Percentiles rank a stretch among this genome's conserved stretches.
These are phyloP conservation scores for Pyrus communis DNA, from an alignment of 306 rosid genomes.

Conservation along the genomic window DNA sequence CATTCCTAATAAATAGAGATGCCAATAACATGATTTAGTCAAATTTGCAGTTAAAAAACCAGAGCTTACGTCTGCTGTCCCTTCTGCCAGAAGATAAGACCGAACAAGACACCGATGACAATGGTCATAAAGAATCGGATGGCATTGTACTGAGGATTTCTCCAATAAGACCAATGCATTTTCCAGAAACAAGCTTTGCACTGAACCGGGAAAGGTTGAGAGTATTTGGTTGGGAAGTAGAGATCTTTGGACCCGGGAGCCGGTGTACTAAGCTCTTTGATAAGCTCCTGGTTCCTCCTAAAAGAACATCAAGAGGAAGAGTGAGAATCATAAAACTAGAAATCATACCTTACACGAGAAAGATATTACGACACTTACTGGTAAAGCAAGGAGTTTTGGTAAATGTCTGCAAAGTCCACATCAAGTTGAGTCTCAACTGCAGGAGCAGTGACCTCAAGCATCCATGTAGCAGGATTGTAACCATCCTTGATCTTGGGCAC, in stretches of 20 bases:
- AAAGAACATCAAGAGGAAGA: background rate
- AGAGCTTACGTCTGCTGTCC: conserved; percentile 32
- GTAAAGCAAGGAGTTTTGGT: conserved; percentile 30
- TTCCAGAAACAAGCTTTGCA: conserved; percentile 51
- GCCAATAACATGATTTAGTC: background rate
- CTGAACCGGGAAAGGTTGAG: conserved; percentile 30
- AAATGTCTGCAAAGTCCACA: conserved; percentile 31
- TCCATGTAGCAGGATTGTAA: conserved; percentile 50
- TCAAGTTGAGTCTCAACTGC: conserved; percentile 30
- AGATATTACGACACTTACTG: background rate
- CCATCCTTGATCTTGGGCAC: conserved; percentile 44
- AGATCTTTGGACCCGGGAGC: conserved; percentile 33
- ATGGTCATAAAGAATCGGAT: conserved; percentile 35
- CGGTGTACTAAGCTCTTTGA: conserved; percentile 29
- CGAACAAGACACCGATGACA: conserved; percentile 26
- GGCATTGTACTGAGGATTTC: conserved; percentile 37
- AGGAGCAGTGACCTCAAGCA: conserved; percentile 42
- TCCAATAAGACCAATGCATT: conserved; percentile 41
- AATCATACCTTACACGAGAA: background rate
- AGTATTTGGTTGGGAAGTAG: conserved; percentile 32
- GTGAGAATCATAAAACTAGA: background rate
- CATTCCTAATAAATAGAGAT: background rate
- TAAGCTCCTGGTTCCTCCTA: conserved; percentile 41
- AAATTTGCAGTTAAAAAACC: background rate
- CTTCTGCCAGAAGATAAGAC: conserved; percentile 38